phyloP scores from a whole-genome alignment of 2,329 filamentous ascomycete species.

The Phoma sp. region DNA sequence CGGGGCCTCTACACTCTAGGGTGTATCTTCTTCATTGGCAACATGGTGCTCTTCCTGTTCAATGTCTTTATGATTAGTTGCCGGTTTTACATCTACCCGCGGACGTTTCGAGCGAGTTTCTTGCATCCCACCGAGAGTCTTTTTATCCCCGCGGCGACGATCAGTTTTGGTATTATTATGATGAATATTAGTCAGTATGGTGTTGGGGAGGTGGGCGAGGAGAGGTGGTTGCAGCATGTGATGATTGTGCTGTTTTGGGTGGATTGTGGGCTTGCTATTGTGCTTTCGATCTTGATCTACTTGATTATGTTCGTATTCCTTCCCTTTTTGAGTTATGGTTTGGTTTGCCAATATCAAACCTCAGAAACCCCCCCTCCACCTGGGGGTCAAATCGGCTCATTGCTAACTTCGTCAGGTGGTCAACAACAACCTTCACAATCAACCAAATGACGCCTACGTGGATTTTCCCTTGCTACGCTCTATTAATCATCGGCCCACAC shows the following conservation, averaged over 20 bases:
- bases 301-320: slow-evolving; percentile 67
- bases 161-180: slow-evolving; percentile 67
- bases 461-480: slow-evolving; percentile 66
- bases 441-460: slow-evolving; percentile 73
- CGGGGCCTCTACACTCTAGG: slow-evolving; percentile 55
- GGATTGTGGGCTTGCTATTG: slow-evolving; percentile 70
- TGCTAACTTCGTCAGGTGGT: slow-evolving; percentile 56
- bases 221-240: slow-evolving; percentile 57
- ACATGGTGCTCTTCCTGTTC: slow-evolving; percentile 69
- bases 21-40: slow-evolving; percentile 56
- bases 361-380: background rate
- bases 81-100: slow-evolving; percentile 72
- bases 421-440: slow-evolving; percentile 71
- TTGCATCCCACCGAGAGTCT: slow-evolving; percentile 78
- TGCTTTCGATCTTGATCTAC: slow-evolving; percentile 74
- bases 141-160: slow-evolving; percentile 72
- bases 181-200: slow-evolving; percentile 81
- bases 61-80: slow-evolving; percentile 70
- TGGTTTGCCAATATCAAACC: background rate
- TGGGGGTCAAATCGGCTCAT: too few species aligned
- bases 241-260: slow-evolving; percentile 77
- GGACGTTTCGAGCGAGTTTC: slow-evolving; percentile 74
- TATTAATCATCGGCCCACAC: slow-evolving; percentile 77
- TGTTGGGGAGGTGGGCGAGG: slow-evolving; percentile 55
- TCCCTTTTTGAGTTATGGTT: background rate